Base-by-base conservation (phyloP, 83 land plant genomes). In the Picea abies region DNA sequence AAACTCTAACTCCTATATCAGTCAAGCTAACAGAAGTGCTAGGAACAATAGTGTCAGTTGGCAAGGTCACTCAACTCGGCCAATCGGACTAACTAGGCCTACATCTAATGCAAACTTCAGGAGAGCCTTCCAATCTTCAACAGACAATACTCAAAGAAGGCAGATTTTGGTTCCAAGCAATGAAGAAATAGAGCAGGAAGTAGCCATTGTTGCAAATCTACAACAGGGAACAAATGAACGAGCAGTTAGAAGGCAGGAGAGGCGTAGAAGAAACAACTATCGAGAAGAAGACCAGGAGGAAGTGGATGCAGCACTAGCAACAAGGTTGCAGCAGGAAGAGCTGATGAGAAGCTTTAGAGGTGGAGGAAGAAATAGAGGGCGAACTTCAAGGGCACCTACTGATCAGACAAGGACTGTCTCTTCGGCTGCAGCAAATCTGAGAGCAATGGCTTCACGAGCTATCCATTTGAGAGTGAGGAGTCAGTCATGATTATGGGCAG, bases 261-360 rank as follows among this genome's bases (percentile, higher is more conserved):
- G 76, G 61, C 52, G 11, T 22, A 60, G 67, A 4, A 39, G 82
- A 39, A 19, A 76, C 15, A 83, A 63, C 60, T 66, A 73, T 70
- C 20, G 71, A 64, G 37, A 44, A 22, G 20, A 64, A 78, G 5
- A 47, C 19, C 67, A 82, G 71, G 61, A 84, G 87, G 86, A 89
- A 39, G 90, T 88, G 81, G 98, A 97, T 84, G 97, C 93, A 44
- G 91, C 90, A 35, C 73, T 97, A 71, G 99, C 99, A 0, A 29
- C 90, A 37, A 89, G 98, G 85, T 80, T 97, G 80, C 96, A 95
- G 71, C 88, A 91, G 65, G 92, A 88, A 67, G 96, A 93, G 84
- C 91, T 91, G 63, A 83, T 87, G 93, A 87, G 75, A 11, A 81
- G 80, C 37, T 84, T 87, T 44, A 66, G 78, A 47, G 81, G 44